A percentile compares a stretch with the other conserved stretches of the same genome.
phyloP scores from a whole-genome alignment of 176 grass and related monocot genomes.

The Carex parvula region DNA sequence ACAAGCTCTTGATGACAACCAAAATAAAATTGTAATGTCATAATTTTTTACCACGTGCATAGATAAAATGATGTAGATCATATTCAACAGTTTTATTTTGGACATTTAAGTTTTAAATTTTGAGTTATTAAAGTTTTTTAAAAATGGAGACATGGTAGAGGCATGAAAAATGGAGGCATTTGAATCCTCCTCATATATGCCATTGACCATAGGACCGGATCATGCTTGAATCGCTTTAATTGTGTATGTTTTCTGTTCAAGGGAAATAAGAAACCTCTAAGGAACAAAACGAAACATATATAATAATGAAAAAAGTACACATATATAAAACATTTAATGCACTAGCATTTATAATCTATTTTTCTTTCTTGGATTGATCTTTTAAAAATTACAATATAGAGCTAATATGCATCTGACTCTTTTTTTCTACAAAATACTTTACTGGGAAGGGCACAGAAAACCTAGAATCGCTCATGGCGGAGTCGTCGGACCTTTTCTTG shows the following conservation, averaged over 20 bases:
- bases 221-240: neutral
- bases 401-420: neutral
- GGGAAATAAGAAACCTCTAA: neutral
- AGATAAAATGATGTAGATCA: too few relatives aligned
- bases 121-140: too few relatives aligned
- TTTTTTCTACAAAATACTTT: neutral
- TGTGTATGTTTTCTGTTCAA: neutral
- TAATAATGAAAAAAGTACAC: too few relatives aligned
- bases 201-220: neutral
- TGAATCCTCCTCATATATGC: too few relatives aligned
- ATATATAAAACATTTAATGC: neutral
- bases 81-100: too few relatives aligned
- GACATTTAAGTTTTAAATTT: too few relatives aligned
- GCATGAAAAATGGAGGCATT: too few relatives aligned
- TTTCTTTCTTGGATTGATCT: neutral
- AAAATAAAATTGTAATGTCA: too few relatives aligned
- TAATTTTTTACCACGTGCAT: too few relatives aligned
- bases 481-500: neutral
- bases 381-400: neutral
- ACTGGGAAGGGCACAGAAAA: neutral
- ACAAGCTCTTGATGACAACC: too few relatives aligned
- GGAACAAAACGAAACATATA: too few relatives aligned
- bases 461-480: neutral
- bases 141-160: too few relatives aligned
- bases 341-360: neutral